Evolutionary conservation across 768 basidiomycete genomes (phyloP).

Genomic region (Suillus sp.): DNA sequence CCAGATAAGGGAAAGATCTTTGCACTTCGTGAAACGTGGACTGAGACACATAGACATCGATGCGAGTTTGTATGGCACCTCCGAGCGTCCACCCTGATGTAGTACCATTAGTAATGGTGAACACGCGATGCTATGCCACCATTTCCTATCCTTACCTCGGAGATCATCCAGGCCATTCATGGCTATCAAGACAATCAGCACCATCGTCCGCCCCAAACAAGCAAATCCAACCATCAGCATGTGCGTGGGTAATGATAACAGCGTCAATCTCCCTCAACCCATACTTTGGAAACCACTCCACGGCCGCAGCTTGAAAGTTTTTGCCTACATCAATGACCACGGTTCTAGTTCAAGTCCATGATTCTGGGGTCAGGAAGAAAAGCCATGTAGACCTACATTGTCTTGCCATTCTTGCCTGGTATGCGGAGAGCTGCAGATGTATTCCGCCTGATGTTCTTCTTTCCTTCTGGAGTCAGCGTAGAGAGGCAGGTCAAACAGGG

Average conservation of each 20-base stretch:
- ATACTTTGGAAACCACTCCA: conserved; percentile 69
- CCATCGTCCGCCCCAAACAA: neutral
- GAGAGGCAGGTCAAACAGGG: conserved; percentile 70
- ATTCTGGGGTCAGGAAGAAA: neutral
- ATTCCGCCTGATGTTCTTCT: conserved; percentile 84
- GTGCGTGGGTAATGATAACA: conserved; percentile 84
- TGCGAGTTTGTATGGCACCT: conserved; percentile 63
- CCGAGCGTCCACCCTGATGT: conserved; percentile 71
- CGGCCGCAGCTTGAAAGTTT: conserved; percentile 65
- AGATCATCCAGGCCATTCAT: conserved; percentile 92
- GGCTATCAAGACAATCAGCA: conserved; percentile 42
- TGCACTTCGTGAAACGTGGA: conserved; percentile 68
- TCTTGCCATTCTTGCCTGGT: conserved; percentile 38
- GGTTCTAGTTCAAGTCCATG: conserved; percentile 46
- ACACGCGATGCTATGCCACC: neutral
- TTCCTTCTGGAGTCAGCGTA: conserved; percentile 66
- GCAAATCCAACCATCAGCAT: conserved; percentile 64
- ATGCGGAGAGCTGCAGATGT: conserved; percentile 71
- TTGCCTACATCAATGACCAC: conserved; percentile 86
- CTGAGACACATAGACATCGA: conserved; percentile 73
- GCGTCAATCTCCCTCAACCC: conserved; percentile 71
- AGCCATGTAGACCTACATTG: conserved; percentile 48
- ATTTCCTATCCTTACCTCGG: conserved; percentile 53
- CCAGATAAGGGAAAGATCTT: conserved; percentile 80
- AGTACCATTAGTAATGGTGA: conserved; percentile 9